These are phyloP conservation scores for Leishmania tropica DNA, from an alignment of 208 protist species.

Conservation along the genomic window DNA sequence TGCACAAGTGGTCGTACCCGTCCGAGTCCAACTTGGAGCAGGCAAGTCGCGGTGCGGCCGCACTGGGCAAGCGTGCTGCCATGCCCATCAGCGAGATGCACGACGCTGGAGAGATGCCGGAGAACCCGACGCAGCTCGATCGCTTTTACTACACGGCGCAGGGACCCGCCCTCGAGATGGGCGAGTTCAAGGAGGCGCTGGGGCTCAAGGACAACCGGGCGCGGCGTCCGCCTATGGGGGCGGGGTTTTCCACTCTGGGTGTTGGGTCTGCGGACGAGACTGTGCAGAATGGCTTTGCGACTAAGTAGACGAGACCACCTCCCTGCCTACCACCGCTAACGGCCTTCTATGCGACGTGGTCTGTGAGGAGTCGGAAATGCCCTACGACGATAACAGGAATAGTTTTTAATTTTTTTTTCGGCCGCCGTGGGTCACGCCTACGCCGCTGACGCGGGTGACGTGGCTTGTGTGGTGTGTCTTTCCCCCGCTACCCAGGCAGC, in stretches of 20 bases:
- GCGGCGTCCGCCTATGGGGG: conserved; percentile 46
- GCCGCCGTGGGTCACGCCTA: background rate
- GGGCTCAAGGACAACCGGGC: conserved; percentile 86
- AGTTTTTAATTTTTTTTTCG: background rate
- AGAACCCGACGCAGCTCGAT: conserved; percentile 79
- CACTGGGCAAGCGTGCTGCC: conserved; percentile 76
- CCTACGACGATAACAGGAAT: background rate
- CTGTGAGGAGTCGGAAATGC: background rate
- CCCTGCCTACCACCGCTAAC: background rate
- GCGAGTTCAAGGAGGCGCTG: conserved; percentile 87
- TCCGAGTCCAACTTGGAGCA: conserved; percentile 86
- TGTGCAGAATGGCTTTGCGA: conserved; percentile 15
- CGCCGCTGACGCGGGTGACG: background rate
- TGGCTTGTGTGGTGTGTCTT: background rate
- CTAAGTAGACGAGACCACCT: conserved; percentile 20
- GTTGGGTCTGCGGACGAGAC: conserved; percentile 20
- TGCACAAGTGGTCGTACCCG: conserved; percentile 72
- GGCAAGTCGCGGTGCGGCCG: conserved; percentile 72
- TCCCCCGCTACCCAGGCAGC: background rate
- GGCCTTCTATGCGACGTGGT: background rate
- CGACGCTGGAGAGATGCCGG: conserved; percentile 76
- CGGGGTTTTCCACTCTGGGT: conserved; percentile 80
- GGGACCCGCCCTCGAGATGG: conserved; percentile 80
- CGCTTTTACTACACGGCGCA: conserved; percentile 85
- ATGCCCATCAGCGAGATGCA: conserved; percentile 92